Evolutionary conservation across 2,329 filamentous ascomycete genomes (phyloP).

Genomic region (Calonectria hawksworthii): DNA sequence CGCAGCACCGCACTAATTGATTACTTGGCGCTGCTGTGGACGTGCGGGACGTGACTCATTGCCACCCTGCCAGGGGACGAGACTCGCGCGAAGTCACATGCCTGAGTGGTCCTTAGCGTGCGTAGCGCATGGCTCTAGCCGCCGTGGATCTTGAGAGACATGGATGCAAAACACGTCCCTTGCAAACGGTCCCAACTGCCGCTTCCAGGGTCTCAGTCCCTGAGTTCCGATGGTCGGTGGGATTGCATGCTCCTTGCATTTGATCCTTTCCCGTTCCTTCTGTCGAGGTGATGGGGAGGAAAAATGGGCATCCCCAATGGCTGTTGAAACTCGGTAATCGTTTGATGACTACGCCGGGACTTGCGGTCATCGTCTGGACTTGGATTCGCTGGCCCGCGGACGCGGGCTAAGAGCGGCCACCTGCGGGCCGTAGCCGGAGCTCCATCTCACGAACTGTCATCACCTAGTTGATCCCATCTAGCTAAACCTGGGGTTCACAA

Average conservation of each 20-base stretch:
- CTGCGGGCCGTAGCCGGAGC: conserved; percentile 11
- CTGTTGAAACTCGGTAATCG: neutral
- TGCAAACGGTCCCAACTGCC: neutral
- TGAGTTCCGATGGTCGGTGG: conserved; percentile 1
- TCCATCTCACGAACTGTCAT: neutral
- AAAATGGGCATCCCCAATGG: neutral
- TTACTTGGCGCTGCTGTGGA: neutral
- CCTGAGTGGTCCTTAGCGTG: neutral
- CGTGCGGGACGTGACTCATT: conserved; percentile 29
- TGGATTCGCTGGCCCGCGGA: neutral
- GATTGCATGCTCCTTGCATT: neutral
- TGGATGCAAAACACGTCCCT: neutral
- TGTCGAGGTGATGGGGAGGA: neutral
- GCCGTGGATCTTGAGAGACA: neutral
- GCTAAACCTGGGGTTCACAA: neutral
- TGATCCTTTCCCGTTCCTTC: neutral
- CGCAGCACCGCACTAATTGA: conserved; percentile 4
- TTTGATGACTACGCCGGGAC: neutral
- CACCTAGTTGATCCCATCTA: neutral
- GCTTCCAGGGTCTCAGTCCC: neutral
- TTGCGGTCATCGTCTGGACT: conserved; percentile 1
- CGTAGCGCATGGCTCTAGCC: neutral
- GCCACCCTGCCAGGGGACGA: conserved; percentile 10
- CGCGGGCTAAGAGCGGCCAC: conserved; percentile 15
- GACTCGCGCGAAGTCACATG: conserved; percentile 33